Evolutionary conservation across 371 early-diverging fungal genomes (phyloP), one percentile per base, ranked within the genome.

Genomic region (Mucor saturninus): DNA sequence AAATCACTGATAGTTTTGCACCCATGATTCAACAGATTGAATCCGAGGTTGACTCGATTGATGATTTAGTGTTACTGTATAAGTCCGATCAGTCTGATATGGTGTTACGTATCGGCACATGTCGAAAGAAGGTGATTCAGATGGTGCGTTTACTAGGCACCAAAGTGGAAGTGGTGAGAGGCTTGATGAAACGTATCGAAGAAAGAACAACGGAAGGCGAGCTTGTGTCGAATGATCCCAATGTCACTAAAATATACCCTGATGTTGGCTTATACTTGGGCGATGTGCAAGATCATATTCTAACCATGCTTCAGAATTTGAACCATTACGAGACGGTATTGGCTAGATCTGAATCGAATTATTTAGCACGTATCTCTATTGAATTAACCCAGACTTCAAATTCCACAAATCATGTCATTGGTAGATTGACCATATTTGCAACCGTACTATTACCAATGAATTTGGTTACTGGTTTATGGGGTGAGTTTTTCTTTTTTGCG

Each of bases 241-340:
- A 7, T 28, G 21, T 30, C 5, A 63, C 66, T 5, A 65, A 70
- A n/a, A 75, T 75, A 10, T 71, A 72, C 31, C 71, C 89, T 68
- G 66, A 80, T 64, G 69, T 80, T 71, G 56, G 59, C 2, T 74
- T 89, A 3, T 97, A 96, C 69, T 78, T 97, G 53, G 93, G 93
- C 8, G 98, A 98, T 76, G 95, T 97, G 59, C 93, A 95, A 75
- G 88, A 97, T 68, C 97, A 98, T 71, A 88, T 97, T 9, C 84
- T 96, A 56, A 96, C 97, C 13, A 95, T 97, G 95, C 73, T 91
- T 35, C 94, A 95, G 67, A 95, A 93, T 57, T 70, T 96, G 14
- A 81, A 83, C 21, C 96, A 96, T 68, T 94, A 91, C 66, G 97
- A 97, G 62, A 91, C 89, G 32, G 93, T 95, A 10, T 82, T 98